Evolutionary conservation across 805 yeast species (phyloP).

Genomic region (Yarrowia hollandica): DNA sequence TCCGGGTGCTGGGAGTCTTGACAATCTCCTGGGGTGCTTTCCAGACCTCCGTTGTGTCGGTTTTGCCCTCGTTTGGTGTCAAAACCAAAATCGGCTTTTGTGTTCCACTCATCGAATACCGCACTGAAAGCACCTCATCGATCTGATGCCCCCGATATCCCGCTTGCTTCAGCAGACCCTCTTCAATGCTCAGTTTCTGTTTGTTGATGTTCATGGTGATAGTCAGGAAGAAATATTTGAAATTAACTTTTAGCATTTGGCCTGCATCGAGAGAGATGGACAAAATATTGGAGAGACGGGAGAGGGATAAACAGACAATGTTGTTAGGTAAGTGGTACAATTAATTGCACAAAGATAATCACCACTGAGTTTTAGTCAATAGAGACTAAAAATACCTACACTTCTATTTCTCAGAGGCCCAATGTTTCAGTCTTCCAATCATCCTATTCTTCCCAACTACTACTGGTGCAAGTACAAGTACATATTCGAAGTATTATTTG

Average conservation of each 20-base stretch:
- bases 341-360: too few relatives aligned
- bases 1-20: neutral
- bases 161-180: neutral
- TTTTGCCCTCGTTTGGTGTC: slow-evolving; percentile 22
- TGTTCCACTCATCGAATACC: slow-evolving; percentile 43
- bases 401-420: too few relatives aligned
- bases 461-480: too few relatives aligned
- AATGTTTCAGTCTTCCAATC: too few relatives aligned
- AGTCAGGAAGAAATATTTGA: slow-evolving; percentile 14
- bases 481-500: too few relatives aligned
- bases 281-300: too few relatives aligned
- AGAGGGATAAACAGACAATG: too few relatives aligned
- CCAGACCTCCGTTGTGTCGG: neutral
- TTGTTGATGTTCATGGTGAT: slow-evolving; percentile 24
- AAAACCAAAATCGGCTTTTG: slow-evolving; percentile 43
- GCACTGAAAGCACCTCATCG: slow-evolving; percentile 41
- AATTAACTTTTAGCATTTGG: neutral
- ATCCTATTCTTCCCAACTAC: too few relatives aligned
- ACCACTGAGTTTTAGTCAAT: too few relatives aligned
- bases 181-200: slow-evolving; percentile 21
- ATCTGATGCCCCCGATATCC: slow-evolving; percentile 35
- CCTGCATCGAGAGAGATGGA: too few relatives aligned
- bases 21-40: slow-evolving; percentile 30
- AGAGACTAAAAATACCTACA: too few relatives aligned
- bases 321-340: too few relatives aligned